Base-by-base conservation (phyloP, 176 grass and related monocot species). In the Elymus sibiricus region DNA sequence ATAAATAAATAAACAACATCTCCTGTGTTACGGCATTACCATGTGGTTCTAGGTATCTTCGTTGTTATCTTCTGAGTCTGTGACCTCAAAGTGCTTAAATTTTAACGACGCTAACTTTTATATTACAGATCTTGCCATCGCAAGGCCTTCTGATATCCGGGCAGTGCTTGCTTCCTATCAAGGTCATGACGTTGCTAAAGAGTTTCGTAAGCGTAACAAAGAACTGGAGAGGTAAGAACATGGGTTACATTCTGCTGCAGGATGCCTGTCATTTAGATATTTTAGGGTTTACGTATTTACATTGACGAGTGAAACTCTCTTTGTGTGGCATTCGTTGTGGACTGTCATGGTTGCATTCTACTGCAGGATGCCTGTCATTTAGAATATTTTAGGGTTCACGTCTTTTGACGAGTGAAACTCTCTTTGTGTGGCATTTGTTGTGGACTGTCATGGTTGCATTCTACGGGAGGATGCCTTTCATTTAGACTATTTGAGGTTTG, bases 121-220 rank as follows among this genome's bases (percentile, higher is more conserved):
- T 73, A 19, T 37, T 89, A 37, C 91, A 98, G 97, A 91, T 91
- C 64, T 95, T 74, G 94, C 97, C 40, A 19, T 87, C 13, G 75
- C 74, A 28, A 92, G 92, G 89, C 97, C 97, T 68, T 9, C 82
- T 56, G 92, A 98, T 66, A 89, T 92, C 79, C 95, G 97, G 79
- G 42, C 71, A 76, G 90, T 94, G 26, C 92, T 98, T 81, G 84
- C 83, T 88, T 92, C 92, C 4, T 98, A 90, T 81, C 88, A 98
- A 90, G 97, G 94, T 42, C 85, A 9, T 86, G 97, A 98, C 83
- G 79, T 96, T 79, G 88, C 97, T 69, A 79, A 74, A 43, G 90
- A 94, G 75, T 98, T 98, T 76, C 87, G 94, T 0, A 89, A 95
- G 80, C 90, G 92, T 59, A 91, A 90, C 61, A 95, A 98, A 80